Conservation (phyloP, 768 basidiomycete genomes). For the Podaxis pistillaris region DNA sequence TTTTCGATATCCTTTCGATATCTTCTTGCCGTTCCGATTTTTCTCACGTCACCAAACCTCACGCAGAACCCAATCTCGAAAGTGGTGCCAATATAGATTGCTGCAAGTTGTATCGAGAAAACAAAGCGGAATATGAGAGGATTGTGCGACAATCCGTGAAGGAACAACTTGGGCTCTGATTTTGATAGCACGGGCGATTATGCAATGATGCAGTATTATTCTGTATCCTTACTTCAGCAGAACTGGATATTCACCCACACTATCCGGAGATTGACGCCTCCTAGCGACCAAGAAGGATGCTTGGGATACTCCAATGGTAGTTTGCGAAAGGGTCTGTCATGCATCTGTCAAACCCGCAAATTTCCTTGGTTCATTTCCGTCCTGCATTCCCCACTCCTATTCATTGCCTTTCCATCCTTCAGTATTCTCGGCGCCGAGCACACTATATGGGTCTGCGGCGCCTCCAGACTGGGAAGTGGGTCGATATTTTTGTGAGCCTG, state of each 20-base stretch:
- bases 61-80: constrained; percentile 90
- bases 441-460: constrained; percentile 6
- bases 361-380: background rate
- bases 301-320: background rate
- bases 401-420: background rate
- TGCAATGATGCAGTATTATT: background rate
- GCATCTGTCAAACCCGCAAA: background rate
- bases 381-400: background rate
- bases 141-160: constrained; percentile 79
- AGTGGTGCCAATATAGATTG: constrained; percentile 97
- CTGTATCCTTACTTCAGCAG: background rate
- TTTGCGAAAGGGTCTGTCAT: background rate
- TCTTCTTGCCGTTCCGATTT: background rate
- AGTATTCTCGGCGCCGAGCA: background rate
- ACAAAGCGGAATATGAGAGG: constrained; percentile 85
- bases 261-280: background rate
- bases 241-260: background rate
- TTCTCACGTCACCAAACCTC: background rate
- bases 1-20: background rate
- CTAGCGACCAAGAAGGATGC: background rate
- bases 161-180: constrained; percentile 79
- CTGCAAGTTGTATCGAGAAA: constrained; percentile 94
- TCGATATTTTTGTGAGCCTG: constrained; percentile 8
- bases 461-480: constrained; percentile 5
- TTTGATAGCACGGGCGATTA: background rate